Conservation (phyloP, 176 grass and related monocot genomes). For the Oropetium thomaeum region DNA sequence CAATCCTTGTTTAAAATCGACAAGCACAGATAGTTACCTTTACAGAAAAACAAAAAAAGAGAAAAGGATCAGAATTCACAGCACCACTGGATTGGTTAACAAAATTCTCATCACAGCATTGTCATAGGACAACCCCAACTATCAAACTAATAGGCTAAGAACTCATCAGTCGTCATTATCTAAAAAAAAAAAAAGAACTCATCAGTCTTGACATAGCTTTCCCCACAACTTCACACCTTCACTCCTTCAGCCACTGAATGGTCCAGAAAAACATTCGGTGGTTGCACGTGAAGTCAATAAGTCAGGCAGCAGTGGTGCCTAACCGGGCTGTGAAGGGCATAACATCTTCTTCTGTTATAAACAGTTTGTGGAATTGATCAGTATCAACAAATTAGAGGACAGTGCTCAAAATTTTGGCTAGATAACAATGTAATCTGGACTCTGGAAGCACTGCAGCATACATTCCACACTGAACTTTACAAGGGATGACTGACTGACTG, state of each 20-base stretch:
- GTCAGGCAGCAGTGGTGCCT: neutral
- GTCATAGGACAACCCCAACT: neutral
- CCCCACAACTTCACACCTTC: neutral
- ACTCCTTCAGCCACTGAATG: neutral
- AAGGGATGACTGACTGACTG: neutral
- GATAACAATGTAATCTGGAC: neutral
- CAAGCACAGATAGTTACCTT: neutral
- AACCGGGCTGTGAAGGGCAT: neutral
- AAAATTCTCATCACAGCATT: conserved; percentile 1
- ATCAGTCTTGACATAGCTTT: neutral
- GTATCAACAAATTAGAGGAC: neutral
- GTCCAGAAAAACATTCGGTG: neutral
- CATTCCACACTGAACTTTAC: neutral
- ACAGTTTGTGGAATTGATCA: conserved; percentile 11
- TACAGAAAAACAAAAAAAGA: conserved; percentile 6
- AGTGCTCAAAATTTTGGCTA: neutral
- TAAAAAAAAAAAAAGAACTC: no score
- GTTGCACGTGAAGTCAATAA: neutral
- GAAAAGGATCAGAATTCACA: no score
- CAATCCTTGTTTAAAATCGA: neutral
- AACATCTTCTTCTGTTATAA: conserved; percentile 29
- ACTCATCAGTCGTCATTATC: neutral
- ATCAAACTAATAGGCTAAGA: neutral
- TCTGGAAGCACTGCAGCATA: neutral
- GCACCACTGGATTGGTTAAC: neutral